Evolutionary conservation across 805 yeast species (phyloP).

Genomic region (Wickerhamiella dianesei): DNA sequence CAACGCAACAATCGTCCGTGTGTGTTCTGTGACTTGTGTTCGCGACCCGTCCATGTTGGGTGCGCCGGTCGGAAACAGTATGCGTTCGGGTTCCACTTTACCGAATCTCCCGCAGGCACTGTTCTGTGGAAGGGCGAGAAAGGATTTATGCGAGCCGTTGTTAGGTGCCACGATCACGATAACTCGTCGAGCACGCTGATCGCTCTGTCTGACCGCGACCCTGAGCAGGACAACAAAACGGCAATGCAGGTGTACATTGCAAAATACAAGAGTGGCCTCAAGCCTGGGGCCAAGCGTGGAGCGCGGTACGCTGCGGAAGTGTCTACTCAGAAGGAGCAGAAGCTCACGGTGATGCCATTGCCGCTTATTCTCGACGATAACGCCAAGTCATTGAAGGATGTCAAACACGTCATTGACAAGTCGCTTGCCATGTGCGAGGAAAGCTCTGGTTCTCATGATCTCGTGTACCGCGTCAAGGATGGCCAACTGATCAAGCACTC

Average conservation of each 20-base stretch:
- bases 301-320: background rate
- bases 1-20: constrained; percentile 1
- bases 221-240: constrained; percentile 12
- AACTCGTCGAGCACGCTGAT: constrained; percentile 4
- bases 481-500: background rate
- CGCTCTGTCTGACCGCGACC: constrained; percentile 20
- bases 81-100: constrained; percentile 8
- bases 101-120: constrained; percentile 8
- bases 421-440: background rate
- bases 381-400: background rate
- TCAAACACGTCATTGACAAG: background rate
- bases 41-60: constrained; percentile 33
- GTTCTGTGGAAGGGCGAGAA: constrained; percentile 16
- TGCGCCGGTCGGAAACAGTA: constrained; percentile 35
- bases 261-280: constrained; percentile 14
- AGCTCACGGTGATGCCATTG: background rate
- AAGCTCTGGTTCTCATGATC: background rate
- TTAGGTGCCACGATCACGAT: constrained; percentile 23
- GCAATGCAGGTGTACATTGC: constrained; percentile 23
- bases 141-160: constrained; percentile 20
- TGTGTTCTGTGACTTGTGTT: constrained; percentile 13
- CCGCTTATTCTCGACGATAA: background rate
- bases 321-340: background rate
- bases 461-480: background rate
- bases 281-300: background rate